These are phyloP conservation scores for Glebionis coronaria DNA, from an alignment of 129 eudicot genomes.

Conservation along the genomic window DNA sequence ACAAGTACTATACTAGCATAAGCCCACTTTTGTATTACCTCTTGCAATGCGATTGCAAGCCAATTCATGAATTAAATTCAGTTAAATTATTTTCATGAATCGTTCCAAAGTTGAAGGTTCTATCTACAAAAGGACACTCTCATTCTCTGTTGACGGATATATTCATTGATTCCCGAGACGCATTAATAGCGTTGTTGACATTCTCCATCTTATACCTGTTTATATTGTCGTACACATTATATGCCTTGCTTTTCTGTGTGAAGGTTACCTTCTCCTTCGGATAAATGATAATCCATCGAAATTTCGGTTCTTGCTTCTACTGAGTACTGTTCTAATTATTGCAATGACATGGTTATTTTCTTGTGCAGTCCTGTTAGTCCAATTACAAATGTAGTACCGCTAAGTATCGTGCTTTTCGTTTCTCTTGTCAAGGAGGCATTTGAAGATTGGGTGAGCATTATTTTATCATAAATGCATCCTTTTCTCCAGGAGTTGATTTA, in stretches of 20 bases:
- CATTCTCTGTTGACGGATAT: too few species aligned
- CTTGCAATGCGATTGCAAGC: too few species aligned
- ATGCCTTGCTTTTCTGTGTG: not conserved
- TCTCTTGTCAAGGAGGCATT: constrained; percentile 95
- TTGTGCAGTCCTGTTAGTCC: constrained; percentile 97
- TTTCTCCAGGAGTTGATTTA: too few species aligned
- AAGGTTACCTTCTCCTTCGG: not conserved
- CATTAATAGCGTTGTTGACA: too few species aligned
- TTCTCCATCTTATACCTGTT: too few species aligned
- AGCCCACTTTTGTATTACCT: too few species aligned
- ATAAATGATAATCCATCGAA: not conserved
- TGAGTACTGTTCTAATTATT: constrained; percentile 8
- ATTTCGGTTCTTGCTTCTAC: not conserved
- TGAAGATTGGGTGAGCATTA: constrained; percentile 90
- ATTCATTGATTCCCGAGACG: too few species aligned
- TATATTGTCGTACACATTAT: too few species aligned
- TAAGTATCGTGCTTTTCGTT: constrained; percentile 80
- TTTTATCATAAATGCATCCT: not conserved
- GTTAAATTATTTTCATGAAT: too few species aligned
- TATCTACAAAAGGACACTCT: too few species aligned
- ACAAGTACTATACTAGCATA: not conserved
- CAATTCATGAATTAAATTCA: too few species aligned
- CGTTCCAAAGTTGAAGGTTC: too few species aligned
- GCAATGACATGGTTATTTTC: constrained; percentile 27
- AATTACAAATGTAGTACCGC: constrained; percentile 80